phyloP scores from a whole-genome alignment of 805 yeast genomes.

The Candida tammaniensis region DNA sequence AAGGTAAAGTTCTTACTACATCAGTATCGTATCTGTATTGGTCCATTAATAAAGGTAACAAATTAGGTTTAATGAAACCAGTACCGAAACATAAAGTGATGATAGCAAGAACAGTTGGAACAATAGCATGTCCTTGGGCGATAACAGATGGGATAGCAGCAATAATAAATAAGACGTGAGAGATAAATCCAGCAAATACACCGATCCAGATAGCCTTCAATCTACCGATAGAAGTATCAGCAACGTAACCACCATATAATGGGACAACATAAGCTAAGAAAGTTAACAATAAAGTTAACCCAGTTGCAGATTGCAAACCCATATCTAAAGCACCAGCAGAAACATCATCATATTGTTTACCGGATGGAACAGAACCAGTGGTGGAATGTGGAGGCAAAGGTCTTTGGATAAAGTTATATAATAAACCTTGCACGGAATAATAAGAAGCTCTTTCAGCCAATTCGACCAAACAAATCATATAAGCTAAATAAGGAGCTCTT shows the following conservation, averaged over 20 bases:
- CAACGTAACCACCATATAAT: constrained; percentile 50
- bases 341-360: constrained; percentile 21
- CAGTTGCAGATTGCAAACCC: constrained; percentile 46
- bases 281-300: constrained; percentile 45
- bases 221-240: constrained; percentile 49
- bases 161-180: constrained; percentile 47
- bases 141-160: constrained; percentile 46
- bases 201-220: constrained; percentile 50
- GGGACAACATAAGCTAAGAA: constrained; percentile 51
- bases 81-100: constrained; percentile 44
- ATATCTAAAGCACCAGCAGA: constrained; percentile 50
- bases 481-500: constrained; percentile 45
- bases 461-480: constrained; percentile 50
- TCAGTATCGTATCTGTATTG: constrained; percentile 54
- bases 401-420: constrained; percentile 50
- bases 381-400: constrained; percentile 50
- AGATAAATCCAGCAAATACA: constrained; percentile 43
- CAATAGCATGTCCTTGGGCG: constrained; percentile 35
- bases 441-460: constrained; percentile 57
- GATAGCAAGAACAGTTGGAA: constrained; percentile 41
- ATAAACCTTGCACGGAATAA: constrained; percentile 43
- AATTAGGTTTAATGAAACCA: constrained; percentile 54
- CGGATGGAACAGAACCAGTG: constrained; percentile 40
- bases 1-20: constrained; percentile 52
- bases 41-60: constrained; percentile 48